These are phyloP conservation scores for Lupinus albus DNA, from an alignment of 306 rosid species.

Conservation along the genomic window DNA sequence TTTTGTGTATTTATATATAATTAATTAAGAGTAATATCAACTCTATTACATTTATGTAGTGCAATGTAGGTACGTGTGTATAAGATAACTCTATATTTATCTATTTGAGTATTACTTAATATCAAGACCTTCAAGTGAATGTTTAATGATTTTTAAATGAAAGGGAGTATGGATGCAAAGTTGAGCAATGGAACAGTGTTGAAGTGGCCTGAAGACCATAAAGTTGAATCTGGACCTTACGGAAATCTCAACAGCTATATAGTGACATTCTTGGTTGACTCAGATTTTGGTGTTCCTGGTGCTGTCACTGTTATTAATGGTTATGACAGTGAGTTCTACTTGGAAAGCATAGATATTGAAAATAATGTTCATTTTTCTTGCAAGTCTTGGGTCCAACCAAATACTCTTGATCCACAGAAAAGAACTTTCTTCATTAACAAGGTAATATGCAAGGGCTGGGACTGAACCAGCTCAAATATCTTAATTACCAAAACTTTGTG, in stretches of 20 bases:
- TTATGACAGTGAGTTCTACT: conserved; percentile 44
- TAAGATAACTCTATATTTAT: too few species aligned
- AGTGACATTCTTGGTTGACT: conserved; percentile 48
- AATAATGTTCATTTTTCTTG: conserved; percentile 38
- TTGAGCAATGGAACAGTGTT: conserved; percentile 46
- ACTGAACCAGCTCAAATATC: background rate
- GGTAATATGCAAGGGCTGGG: conserved; percentile 26
- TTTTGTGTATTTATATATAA: too few species aligned
- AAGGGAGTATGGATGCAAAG: conserved; percentile 46
- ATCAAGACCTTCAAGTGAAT: too few species aligned
- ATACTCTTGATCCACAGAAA: conserved; percentile 10
- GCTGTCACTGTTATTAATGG: conserved; percentile 41
- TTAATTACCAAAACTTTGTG: too few species aligned
- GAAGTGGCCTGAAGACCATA: conserved; percentile 30
- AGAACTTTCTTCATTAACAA: conserved; percentile 50
- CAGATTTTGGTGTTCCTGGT: conserved; percentile 54
- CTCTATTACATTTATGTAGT: too few species aligned
- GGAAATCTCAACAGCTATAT: conserved; percentile 15
- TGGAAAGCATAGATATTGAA: conserved; percentile 44
- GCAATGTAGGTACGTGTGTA: too few species aligned
- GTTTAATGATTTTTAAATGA: conserved; percentile 1
- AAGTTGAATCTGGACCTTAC: background rate
- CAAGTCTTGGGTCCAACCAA: conserved; percentile 61
- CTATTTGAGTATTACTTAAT: too few species aligned
- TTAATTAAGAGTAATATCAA: too few species aligned